Percentiles rank a stretch among this genome's conserved stretches.
Conservation (phyloP, 495 filamentous ascomycete species). For the Saxispiralis lemnorum region DNA sequence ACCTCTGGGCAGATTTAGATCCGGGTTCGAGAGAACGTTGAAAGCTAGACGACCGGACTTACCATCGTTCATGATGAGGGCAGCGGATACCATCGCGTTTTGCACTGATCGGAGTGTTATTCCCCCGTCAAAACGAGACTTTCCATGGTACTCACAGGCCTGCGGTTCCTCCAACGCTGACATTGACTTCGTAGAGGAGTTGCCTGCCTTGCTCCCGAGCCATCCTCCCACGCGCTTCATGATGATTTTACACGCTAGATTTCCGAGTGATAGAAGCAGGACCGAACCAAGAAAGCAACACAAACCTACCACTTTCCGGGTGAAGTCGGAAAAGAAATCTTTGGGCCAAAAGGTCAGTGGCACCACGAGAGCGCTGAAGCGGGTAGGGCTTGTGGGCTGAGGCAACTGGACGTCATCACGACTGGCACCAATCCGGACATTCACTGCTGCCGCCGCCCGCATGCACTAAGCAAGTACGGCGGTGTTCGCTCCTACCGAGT, state of each 20-base stretch:
- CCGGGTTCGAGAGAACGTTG: not conserved
- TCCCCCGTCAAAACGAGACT: not conserved
- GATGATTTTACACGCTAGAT: too few relatives aligned
- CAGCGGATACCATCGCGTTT: constrained; percentile 40
- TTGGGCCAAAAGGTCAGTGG: not conserved
- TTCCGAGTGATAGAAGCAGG: too few relatives aligned
- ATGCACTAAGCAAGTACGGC: too few relatives aligned
- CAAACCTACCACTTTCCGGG: too few relatives aligned
- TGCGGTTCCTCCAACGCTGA: constrained; percentile 40
- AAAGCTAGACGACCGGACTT: not conserved
- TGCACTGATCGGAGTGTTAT: constrained; percentile 30
- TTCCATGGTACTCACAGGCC: constrained; percentile 33
- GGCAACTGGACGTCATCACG: not conserved
- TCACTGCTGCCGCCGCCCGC: not conserved
- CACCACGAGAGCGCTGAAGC: too few relatives aligned
- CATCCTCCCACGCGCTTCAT: constrained; percentile 30
- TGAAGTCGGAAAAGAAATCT: too few relatives aligned
- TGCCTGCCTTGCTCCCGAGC: constrained; percentile 36
- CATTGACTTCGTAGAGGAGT: constrained; percentile 36
- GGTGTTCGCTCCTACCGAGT: too few relatives aligned
- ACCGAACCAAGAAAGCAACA: too few relatives aligned
- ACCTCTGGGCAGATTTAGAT: constrained; percentile 32
- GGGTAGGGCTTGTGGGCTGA: too few relatives aligned
- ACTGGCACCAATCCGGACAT: not conserved
- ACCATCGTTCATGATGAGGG: constrained; percentile 73